Evolutionary conservation across 75 land plant genomes (phyloP), one percentile per base, ranked within the genome.

Genomic region (Gnetum montanum): DNA sequence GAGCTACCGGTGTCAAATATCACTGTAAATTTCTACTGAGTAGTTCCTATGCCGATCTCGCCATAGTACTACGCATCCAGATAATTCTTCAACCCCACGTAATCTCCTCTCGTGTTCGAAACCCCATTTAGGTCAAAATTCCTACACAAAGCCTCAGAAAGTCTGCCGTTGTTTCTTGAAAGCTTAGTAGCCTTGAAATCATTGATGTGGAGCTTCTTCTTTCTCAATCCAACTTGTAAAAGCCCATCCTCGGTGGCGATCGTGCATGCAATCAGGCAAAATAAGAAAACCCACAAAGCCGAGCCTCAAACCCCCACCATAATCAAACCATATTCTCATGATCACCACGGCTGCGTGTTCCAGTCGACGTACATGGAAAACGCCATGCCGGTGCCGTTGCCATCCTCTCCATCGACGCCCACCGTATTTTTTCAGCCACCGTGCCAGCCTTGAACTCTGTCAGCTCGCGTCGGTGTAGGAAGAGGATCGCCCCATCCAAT

Each of bases 1-100:
- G 97, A 84, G 69, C 97, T 92, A 34, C 97, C 97, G 18, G 97
- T 92, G 41, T 92, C 97, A 70, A 92, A 92, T 34, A 92, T 70
- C 22, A 92, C 97, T 23, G 86, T 92, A 70, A 92, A 92, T 3
- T 61, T 76, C 65, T 92, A 95, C 1, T 79, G 79, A 0, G 97
- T 95, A 11, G 89, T 54, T 5, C 97, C 97, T 38, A 92, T 65
- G 10, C 82, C 79, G 58, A 92, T 81, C 54, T 71, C 86, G 23
- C 97, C 97, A 65, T 58, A 88, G 58, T 92, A 92, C 59, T 92
- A 95, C 12, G 97, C 86, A 65, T 82, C 95, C 81, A 88, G 36
- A 59, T 76, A 92, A 58, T 88, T 88, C 69, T 88, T 85, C 63
- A 92, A 65, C 28, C 59, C 15, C 6, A 92, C 61, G 18, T 31